Evolutionary conservation across 164 flowering plant genomes (phyloP).

Genomic region (Aristolochia contorta): DNA sequence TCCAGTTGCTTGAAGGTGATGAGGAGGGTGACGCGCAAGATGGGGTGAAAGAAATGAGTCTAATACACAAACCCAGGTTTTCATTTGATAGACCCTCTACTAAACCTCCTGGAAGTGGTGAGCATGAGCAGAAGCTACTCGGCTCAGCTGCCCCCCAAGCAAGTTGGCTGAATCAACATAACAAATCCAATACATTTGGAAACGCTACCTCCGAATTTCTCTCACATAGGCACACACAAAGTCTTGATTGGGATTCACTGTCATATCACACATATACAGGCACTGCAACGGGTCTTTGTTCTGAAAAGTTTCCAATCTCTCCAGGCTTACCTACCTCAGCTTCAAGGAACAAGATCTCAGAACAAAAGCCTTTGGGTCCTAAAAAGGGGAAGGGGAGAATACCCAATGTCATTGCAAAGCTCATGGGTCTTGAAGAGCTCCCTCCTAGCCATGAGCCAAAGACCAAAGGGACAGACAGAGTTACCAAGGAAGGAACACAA

Average conservation of each 20-base stretch:
- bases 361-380: constrained; percentile 4
- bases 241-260: constrained; percentile 19
- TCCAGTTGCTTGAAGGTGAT: constrained; percentile 54
- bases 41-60: constrained; percentile 18
- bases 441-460: constrained; percentile 30
- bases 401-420: constrained; percentile 75
- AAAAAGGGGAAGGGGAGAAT: constrained; percentile 46
- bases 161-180: constrained; percentile 5
- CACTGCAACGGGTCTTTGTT: neutral
- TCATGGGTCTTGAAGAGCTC: constrained; percentile 83
- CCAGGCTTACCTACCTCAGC: constrained; percentile 3
- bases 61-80: constrained; percentile 40
- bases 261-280: constrained; percentile 16
- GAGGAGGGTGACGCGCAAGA: constrained; percentile 35
- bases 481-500: constrained; percentile 15
- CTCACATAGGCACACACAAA: constrained; percentile 34
- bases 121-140: constrained; percentile 18
- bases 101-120: constrained; percentile 17
- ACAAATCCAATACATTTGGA: constrained; percentile 13
- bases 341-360: neutral
- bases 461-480: constrained; percentile 10
- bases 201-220: constrained; percentile 9
- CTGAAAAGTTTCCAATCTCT: constrained; percentile 17
- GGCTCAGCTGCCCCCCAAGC: constrained; percentile 12
- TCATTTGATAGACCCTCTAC: constrained; percentile 55